Conservation (phyloP, 2,329 filamentous ascomycete species). For the Scleromitrula shiraiana region DNA sequence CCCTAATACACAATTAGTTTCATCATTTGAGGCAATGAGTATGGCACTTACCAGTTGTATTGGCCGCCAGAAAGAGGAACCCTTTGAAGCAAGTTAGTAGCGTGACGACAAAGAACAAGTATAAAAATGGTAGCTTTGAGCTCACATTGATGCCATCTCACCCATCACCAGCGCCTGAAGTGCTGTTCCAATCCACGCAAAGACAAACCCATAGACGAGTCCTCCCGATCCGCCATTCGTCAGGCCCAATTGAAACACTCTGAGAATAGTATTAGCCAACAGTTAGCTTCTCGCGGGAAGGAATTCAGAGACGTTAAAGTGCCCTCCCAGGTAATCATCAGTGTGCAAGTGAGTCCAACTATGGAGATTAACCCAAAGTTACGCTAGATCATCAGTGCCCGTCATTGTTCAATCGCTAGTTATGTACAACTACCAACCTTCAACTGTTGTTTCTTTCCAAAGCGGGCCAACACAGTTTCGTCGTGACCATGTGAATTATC, state of each 20-base stretch:
- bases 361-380: neutral
- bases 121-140: neutral
- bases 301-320: neutral
- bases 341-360: neutral
- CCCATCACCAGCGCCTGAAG: slow-evolving; percentile 8
- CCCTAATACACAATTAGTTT: neutral
- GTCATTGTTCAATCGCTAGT: neutral
- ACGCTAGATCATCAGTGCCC: neutral
- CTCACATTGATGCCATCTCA: slow-evolving; percentile 16
- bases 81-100: slow-evolving; percentile 14
- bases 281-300: neutral
- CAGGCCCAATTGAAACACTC: slow-evolving; percentile 1
- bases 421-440: neutral
- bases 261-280: neutral
- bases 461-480: slow-evolving; percentile 7
- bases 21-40: neutral
- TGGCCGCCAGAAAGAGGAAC: slow-evolving; percentile 11
- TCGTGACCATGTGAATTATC: neutral
- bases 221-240: slow-evolving; percentile 4
- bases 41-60: slow-evolving; percentile 5
- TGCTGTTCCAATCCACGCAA: slow-evolving; percentile 3
- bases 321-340: slow-evolving; percentile 7
- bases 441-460: slow-evolving; percentile 10
- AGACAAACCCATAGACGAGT: slow-evolving; percentile 3
- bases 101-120: no score